phyloP scores from a whole-genome alignment of 2,329 filamentous ascomycete genomes.

The Apiospora koreana region DNA sequence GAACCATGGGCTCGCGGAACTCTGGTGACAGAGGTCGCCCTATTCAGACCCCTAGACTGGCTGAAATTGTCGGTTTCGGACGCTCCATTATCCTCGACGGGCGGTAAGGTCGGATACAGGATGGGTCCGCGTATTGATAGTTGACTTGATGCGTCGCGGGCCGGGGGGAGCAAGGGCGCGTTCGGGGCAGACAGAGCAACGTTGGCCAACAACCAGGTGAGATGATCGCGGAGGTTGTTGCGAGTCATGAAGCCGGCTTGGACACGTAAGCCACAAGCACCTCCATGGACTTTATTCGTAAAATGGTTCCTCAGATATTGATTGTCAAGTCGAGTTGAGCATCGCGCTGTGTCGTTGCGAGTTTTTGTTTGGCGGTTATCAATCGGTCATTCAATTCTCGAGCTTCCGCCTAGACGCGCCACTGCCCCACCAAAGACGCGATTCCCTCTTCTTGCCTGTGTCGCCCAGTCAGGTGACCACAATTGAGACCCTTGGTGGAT shows the following conservation, averaged over 20 bases:
- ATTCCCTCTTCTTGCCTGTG: neutral
- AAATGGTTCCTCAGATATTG: neutral
- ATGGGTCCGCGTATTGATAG: constrained; percentile 24
- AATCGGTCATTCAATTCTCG: neutral
- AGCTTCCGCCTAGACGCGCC: neutral
- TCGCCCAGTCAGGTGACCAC: constrained; percentile 18
- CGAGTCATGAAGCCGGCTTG: constrained; percentile 59
- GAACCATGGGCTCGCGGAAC: constrained; percentile 25
- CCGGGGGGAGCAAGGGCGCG: constrained; percentile 39
- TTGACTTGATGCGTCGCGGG: constrained; percentile 25
- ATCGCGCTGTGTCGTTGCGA: neutral
- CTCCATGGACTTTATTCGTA: constrained; percentile 30
- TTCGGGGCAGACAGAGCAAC: constrained; percentile 40
- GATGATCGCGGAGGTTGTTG: constrained; percentile 59
- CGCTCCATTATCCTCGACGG: neutral
- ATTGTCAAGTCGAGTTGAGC: constrained; percentile 14
- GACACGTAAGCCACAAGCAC: constrained; percentile 35
- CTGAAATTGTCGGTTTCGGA: neutral
- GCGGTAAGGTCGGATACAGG: constrained; percentile 15
- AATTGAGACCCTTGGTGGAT: neutral
- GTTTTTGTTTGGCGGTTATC: neutral
- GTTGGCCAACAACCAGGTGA: constrained; percentile 58
- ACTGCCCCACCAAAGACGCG: constrained; percentile 13
- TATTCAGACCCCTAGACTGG: constrained; percentile 14
- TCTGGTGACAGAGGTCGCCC: constrained; percentile 17